These are phyloP conservation scores for Coemansia nantahalensis DNA, from an alignment of 192 early-diverging fungal genomes.

Conservation along the genomic window DNA sequence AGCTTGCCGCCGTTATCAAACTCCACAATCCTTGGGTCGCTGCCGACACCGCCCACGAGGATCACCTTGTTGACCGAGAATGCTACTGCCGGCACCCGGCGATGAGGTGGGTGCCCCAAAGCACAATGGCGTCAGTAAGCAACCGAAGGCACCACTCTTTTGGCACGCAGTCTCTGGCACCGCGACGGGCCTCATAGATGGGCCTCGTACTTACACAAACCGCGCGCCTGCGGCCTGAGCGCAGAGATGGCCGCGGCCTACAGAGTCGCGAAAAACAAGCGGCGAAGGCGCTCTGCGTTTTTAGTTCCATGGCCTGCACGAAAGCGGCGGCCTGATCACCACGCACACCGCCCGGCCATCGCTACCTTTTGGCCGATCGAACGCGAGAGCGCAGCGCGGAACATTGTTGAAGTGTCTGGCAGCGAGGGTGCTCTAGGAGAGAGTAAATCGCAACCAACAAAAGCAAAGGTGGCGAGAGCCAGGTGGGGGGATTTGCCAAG, in stretches of 20 bases:
- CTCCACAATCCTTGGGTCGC: slow-evolving; percentile 53
- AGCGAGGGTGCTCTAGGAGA: neutral
- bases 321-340: too few relatives aligned
- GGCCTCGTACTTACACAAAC: slow-evolving; percentile 8
- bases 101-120: too few relatives aligned
- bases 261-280: neutral
- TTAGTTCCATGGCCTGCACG: too few relatives aligned
- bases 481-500: too few relatives aligned
- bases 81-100: neutral
- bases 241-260: slow-evolving; percentile 15
- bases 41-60: slow-evolving; percentile 62
- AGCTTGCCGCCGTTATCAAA: slow-evolving; percentile 51
- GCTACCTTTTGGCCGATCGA: slow-evolving; percentile 23
- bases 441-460: too few relatives aligned
- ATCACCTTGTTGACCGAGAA: slow-evolving; percentile 61
- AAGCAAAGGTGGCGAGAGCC: too few relatives aligned
- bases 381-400: slow-evolving; percentile 22
- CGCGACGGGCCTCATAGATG: neutral
- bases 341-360: too few relatives aligned
- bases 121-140: too few relatives aligned
- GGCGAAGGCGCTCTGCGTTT: neutral
- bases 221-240: slow-evolving; percentile 23
- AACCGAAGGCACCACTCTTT: too few relatives aligned
- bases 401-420: slow-evolving; percentile 20
- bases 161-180: too few relatives aligned